phyloP scores from a whole-genome alignment of 208 protist genomes.

The Crithidia acanthocephali region DNA sequence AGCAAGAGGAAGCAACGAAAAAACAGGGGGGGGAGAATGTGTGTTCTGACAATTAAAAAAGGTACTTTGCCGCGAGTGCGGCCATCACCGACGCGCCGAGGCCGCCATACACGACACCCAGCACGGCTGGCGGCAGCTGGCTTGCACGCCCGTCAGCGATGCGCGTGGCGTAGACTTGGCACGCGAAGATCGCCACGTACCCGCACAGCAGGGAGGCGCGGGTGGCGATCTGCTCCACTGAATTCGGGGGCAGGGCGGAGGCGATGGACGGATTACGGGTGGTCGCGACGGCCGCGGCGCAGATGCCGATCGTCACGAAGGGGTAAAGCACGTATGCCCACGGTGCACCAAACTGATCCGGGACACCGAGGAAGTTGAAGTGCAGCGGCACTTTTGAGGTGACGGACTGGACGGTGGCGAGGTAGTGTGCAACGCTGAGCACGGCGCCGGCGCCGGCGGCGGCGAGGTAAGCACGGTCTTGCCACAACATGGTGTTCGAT shows the following conservation, averaged over 20 bases:
- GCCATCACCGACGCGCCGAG: neutral
- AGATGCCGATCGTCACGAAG: neutral
- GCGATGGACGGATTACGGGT: neutral
- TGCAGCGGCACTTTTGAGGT: slow-evolving; percentile 20
- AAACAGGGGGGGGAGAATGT: too few relatives aligned
- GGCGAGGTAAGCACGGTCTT: slow-evolving; percentile 12
- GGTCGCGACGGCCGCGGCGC: neutral
- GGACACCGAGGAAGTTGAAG: slow-evolving; percentile 33
- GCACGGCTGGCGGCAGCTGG: neutral
- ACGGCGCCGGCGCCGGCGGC: slow-evolving; percentile 9
- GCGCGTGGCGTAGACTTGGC: slow-evolving; percentile 10
- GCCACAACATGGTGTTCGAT: neutral
- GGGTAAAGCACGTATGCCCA: slow-evolving; percentile 34
- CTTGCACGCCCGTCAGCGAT: slow-evolving; percentile 7
- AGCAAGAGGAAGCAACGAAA: too few relatives aligned
- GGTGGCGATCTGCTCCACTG: slow-evolving; percentile 15
- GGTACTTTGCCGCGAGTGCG: neutral
- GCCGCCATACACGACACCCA: slow-evolving; percentile 4
- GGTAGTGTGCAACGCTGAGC: slow-evolving; percentile 29
- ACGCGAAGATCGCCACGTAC: neutral
- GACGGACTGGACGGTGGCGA: slow-evolving; percentile 10
- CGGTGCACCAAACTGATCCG: slow-evolving; percentile 17
- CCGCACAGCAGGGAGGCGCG: slow-evolving; percentile 10
- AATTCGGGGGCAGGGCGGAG: neutral
- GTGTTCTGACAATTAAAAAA: slow-evolving; percentile 3